Conservation (phyloP, 2,329 filamentous ascomycete species). For the Trichophyton simii region DNA sequence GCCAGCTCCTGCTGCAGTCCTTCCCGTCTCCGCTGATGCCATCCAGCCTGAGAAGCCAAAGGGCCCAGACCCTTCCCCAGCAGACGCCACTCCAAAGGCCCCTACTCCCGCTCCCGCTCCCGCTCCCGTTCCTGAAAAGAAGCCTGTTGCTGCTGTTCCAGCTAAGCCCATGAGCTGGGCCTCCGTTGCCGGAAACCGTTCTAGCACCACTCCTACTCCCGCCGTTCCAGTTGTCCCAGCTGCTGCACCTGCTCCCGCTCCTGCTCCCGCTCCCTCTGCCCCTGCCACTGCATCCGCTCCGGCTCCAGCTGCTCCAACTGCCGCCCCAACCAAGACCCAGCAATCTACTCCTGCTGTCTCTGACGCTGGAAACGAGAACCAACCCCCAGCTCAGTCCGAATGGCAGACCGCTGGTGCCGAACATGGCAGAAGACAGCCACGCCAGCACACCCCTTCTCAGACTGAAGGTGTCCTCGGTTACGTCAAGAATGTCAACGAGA, state of each 20-base stretch:
- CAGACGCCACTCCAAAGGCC: conserved; percentile 35
- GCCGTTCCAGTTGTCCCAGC: conserved; percentile 24
- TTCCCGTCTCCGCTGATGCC: conserved; percentile 23
- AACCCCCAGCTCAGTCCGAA: conserved; percentile 51
- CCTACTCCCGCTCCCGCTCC: conserved; percentile 27
- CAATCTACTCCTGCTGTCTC: conserved; percentile 27
- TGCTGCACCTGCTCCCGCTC: conserved; percentile 19
- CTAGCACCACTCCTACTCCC: conserved; percentile 27
- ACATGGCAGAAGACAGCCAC: conserved; percentile 73
- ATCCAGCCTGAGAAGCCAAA: conserved; percentile 52
- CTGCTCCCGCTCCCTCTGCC: conserved; percentile 22
- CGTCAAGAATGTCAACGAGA: conserved; percentile 90
- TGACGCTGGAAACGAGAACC: conserved; percentile 64
- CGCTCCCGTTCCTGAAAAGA: conserved; percentile 41
- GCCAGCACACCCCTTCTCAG: conserved; percentile 53
- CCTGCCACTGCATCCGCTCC: conserved; percentile 22
- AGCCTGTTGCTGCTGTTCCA: conserved; percentile 31
- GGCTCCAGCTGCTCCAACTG: conserved; percentile 23
- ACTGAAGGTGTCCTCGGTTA: conserved; percentile 65
- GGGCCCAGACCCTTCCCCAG: conserved; percentile 47
- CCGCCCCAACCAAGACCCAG: conserved; percentile 22
- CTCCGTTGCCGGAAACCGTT: conserved; percentile 42
- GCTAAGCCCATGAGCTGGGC: conserved; percentile 49
- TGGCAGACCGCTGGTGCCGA: conserved; percentile 77
- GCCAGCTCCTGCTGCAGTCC: not conserved